Evolutionary conservation across 139 green algal species (phyloP), one percentile per base, ranked within the genome.

Genomic region (Gonium pectorale): DNA sequence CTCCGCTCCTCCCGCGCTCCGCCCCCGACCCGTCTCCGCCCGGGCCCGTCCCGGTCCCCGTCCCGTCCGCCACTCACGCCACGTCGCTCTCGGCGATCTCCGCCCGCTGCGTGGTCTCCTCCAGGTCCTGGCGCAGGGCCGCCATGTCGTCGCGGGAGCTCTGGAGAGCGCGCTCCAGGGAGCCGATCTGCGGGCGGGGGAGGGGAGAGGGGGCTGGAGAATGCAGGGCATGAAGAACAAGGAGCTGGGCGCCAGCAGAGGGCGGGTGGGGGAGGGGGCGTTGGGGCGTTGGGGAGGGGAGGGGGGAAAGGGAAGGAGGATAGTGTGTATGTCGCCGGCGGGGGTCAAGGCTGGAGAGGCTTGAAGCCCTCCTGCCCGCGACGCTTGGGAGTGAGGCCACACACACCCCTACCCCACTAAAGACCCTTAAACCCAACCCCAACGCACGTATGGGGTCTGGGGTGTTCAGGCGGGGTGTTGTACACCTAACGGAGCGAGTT

Each of bases 141-240:
- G 49, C 5, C 0, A 1, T 17, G 27, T 83, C 77, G 62, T 83
- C 77, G 33, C 64, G 66, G 43, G 38, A 29, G n/a, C 21, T 27
- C 3, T 3, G 29, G 6, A 83, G 77, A 5, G 77, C 77, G 31
- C 77, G 40, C 77, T 83, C 77, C 77, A 83, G 41, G n/a, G 77
- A 83, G 31, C 27, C 62, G 41, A 83, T 73, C 77, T 83, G 56
- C 27, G 73, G 8, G 73, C 27, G 21, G 22, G 21, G 21, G 9
- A 13, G n/a, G 59, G 11, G 40, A 26, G 67, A 8, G 35, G 19
- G 35, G 19, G 64, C 11, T 54, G 11, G 13, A 54, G 15, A n/a
- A n/a, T n/a, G n/a, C n/a, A n/a, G n/a, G n/a, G n/a, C n/a, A n/a
- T n/a, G 49, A 56, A 56, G 49, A 56, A 56, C 13, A 56, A 56